Base-by-base conservation (phyloP, 257 asterid genomes). In the Orobanche coerulescens region DNA sequence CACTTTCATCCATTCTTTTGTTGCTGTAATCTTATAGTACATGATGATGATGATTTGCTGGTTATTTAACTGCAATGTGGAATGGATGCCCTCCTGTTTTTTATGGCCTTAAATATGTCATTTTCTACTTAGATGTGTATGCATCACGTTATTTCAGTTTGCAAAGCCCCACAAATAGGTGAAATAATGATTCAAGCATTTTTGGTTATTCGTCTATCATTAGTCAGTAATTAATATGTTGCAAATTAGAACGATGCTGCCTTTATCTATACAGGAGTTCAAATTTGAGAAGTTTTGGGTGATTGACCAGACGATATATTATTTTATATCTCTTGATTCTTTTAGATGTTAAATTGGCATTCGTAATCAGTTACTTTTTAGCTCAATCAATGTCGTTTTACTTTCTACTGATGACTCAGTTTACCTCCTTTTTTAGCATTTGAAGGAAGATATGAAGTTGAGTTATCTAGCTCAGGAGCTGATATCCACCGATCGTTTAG, bases 371-470 rank as follows among this genome's bases (percentile, higher is more conserved):
- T 68, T 70, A 39, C 50, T 33, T 23, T 60, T 69, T 55, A 26
- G 50, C 64, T 69, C 46, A 39, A 46, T 42, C 18, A 47, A 46
- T 43, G 11, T 37, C 11, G 22, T 8, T 43, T 1, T 15, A 15
- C 10, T 10, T 19, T 19, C 20, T 47, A 47, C 14, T 47, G 20
- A 57, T 70, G 71, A 62, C 53, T 69, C 62, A 60, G 58, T 61
- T 49, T 61, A 33, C 60, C 34, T 57, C 63, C 64, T 62, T 76
- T 74, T 57, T 58, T 75, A 92, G 96, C 98, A 88, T 81, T 78
- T 93, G 80, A 93, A 89, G 81, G 98, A 93, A 80, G 97, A 88
- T 68, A 93, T 89, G 98, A 89, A 86, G 81, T 74, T 93, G 86
- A 93, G 98, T 72, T 93, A 89, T 82, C 82, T 93, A 73, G 95